phyloP scores from a whole-genome alignment of 2,329 filamentous ascomycete genomes.

The Fusarium tricinctum region DNA sequence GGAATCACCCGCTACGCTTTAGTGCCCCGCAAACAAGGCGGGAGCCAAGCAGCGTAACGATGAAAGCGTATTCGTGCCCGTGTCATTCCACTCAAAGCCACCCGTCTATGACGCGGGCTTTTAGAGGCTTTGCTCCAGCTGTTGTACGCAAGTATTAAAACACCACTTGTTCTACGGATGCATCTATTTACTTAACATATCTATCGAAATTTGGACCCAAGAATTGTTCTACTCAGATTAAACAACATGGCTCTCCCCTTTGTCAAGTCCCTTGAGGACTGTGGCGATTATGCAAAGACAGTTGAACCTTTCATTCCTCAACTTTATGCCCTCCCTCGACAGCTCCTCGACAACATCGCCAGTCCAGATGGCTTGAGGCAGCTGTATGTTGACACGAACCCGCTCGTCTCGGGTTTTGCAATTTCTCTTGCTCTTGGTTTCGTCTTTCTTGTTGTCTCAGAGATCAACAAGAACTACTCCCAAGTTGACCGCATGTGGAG shows the following conservation, averaged over 20 bases:
- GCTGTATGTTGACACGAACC: conserved; percentile 88
- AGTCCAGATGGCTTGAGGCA: conserved; percentile 73
- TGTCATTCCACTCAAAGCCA: conserved; percentile 24
- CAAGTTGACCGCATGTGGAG: conserved; percentile 96
- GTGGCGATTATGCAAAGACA: conserved; percentile 80
- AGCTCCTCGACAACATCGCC: conserved; percentile 70
- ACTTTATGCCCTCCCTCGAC: conserved; percentile 76
- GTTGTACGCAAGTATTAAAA: conserved; percentile 27
- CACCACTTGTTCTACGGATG: conserved; percentile 9
- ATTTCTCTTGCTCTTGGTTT: conserved; percentile 78
- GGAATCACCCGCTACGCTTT: conserved; percentile 18
- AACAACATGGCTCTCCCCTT: conserved; percentile 76
- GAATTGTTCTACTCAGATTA: conserved; percentile 36
- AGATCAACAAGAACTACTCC: conserved; percentile 95
- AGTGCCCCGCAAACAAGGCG: conserved; percentile 16
- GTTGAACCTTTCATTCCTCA: conserved; percentile 82
- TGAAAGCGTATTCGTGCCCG: background rate
- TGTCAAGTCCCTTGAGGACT: conserved; percentile 79
- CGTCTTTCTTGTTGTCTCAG: conserved; percentile 81
- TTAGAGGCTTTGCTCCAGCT: conserved; percentile 1
- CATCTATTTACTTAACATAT: too few relatives aligned
- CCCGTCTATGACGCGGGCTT: conserved; percentile 42
- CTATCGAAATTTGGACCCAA: background rate
- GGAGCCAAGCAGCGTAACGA: conserved; percentile 10
- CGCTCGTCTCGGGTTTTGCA: conserved; percentile 80